A percentile compares a stretch with the other conserved stretches of the same genome.
phyloP scores from a whole-genome alignment of 306 rosid species.

The Albizia julibrissin region DNA sequence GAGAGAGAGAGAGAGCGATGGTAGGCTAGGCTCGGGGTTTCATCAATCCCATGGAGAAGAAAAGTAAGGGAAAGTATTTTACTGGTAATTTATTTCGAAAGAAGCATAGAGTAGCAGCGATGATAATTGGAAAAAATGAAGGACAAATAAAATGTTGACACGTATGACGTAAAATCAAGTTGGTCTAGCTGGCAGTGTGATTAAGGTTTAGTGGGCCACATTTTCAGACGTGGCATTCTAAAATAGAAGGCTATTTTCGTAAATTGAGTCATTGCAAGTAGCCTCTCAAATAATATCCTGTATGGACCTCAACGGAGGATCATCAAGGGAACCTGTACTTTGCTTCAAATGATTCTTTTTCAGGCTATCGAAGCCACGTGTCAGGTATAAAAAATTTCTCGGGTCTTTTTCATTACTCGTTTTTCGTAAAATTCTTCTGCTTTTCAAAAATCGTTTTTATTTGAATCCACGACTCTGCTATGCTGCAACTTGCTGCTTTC shows the following conservation, averaged over 20 bases:
- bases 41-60: not conserved
- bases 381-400: not conserved
- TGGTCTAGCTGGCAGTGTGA: conserved; percentile 17
- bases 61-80: conserved; percentile 6
- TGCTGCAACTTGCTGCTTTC: not conserved
- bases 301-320: not conserved
- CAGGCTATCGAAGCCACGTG: conserved; percentile 2
- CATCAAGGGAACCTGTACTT: not conserved
- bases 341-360: conserved; percentile 19
- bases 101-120: not conserved
- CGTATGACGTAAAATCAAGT: not conserved
- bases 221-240: conserved; percentile 29
- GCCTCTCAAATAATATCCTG: conserved; percentile 21
- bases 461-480: not conserved
- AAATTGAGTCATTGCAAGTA: not conserved
- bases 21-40: not conserved
- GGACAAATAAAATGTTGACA: conserved; percentile 24
- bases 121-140: not conserved
- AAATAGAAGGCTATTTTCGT: conserved; percentile 25
- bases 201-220: not conserved
- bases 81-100: not conserved
- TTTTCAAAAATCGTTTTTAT: not conserved
- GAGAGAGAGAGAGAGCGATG: not conserved
- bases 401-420: not conserved
- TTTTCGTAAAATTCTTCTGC: not conserved